These are phyloP conservation scores for Vitis amurensis DNA, from an alignment of 164 flowering plant species.

Conservation along the genomic window DNA sequence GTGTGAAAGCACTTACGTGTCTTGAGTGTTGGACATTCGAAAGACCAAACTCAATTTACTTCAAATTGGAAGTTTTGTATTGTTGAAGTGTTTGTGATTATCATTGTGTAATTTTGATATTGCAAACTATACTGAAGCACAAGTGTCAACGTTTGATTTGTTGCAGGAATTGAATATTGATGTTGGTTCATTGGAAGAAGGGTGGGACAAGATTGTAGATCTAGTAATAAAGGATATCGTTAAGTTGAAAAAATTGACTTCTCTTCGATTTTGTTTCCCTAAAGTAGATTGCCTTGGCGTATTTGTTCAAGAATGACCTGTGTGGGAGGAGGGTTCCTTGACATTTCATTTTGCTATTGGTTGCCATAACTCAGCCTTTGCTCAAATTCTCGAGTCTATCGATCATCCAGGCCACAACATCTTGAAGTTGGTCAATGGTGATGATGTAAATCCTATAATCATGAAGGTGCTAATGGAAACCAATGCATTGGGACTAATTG, in stretches of 20 bases:
- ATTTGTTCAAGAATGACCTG: neutral
- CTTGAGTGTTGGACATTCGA: slow-evolving; percentile 10
- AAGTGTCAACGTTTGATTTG: neutral
- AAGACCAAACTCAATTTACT: neutral
- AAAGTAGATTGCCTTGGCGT: neutral
- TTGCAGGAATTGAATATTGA: slow-evolving; percentile 25
- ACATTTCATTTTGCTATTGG: slow-evolving; percentile 15
- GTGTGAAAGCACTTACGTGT: neutral
- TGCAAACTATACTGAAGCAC: neutral
- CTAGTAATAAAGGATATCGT: slow-evolving; percentile 4
- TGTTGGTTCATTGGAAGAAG: neutral
- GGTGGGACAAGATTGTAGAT: slow-evolving; percentile 1
- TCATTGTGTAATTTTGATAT: neutral
- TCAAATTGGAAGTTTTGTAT: neutral
- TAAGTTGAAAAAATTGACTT: slow-evolving; percentile 1
- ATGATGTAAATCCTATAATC: neutral
- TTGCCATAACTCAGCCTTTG: neutral
- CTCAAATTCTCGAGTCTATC: neutral
- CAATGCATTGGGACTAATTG: slow-evolving; percentile 13
- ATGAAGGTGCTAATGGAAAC: slow-evolving; percentile 3
- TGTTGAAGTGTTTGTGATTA: slow-evolving; percentile 11
- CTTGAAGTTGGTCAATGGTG: slow-evolving; percentile 9
- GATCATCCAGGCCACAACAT: neutral
- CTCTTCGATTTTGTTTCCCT: slow-evolving; percentile 16
- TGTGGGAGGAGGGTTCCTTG: slow-evolving; percentile 1